Percentiles rank a stretch among this genome's conserved stretches.
These are phyloP conservation scores for Bromus sterilis DNA, from an alignment of 176 grass and related monocot species.

Conservation along the genomic window DNA sequence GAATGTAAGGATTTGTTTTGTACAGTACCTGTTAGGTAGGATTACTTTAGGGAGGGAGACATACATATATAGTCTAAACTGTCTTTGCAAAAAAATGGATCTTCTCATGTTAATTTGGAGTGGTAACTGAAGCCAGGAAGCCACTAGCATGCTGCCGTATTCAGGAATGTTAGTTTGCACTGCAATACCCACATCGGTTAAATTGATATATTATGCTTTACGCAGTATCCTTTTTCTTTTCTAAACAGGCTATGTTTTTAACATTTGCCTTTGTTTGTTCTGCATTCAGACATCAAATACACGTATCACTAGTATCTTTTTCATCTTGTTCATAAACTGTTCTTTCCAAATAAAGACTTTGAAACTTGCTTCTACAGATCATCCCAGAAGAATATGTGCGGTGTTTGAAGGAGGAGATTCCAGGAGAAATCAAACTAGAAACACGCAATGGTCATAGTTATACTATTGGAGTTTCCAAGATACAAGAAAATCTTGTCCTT, in stretches of 20 bases:
- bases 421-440: neutral
- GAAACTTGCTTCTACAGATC: neutral
- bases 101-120: neutral
- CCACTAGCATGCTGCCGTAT: neutral
- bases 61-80: neutral
- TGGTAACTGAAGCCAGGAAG: neutral
- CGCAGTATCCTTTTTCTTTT: too few relatives aligned
- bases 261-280: neutral
- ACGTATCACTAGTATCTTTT: neutral
- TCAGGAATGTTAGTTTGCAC: neutral
- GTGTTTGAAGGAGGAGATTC: neutral
- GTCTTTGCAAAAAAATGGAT: neutral
- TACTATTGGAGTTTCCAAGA: neutral
- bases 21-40: too few relatives aligned
- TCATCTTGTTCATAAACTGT: neutral
- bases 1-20: neutral
- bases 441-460: neutral
- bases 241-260: neutral
- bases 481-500: neutral
- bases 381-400: neutral
- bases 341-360: neutral
- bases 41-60: neutral
- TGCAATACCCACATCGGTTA: neutral
- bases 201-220: neutral
- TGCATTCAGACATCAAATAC: neutral